phyloP scores from a whole-genome alignment of 2,329 filamentous ascomycete species.

The Ceratocystis cacaofunesta region DNA sequence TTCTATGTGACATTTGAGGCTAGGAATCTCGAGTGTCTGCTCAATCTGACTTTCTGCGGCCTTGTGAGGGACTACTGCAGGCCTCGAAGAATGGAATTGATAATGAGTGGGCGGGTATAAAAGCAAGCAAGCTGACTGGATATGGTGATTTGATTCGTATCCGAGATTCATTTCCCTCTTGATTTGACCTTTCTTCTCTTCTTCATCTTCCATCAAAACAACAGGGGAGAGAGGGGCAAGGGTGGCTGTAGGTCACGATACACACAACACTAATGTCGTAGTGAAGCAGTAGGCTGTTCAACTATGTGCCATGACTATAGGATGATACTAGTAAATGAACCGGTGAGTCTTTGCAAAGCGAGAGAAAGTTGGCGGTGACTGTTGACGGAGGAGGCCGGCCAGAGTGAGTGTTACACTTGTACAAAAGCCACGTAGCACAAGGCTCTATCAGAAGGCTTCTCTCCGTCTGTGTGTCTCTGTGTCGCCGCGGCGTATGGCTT shows the following conservation, averaged over 20 bases:
- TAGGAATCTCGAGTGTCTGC: neutral
- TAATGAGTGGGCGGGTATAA: neutral
- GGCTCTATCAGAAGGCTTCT: neutral
- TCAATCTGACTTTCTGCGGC: neutral
- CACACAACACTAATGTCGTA: neutral
- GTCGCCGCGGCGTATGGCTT: too few relatives aligned
- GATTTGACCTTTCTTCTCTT: neutral
- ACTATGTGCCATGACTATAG: neutral
- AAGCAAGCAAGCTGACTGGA: neutral
- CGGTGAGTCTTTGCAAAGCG: neutral
- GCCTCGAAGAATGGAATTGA: neutral
- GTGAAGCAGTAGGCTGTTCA: neutral
- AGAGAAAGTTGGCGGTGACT: neutral
- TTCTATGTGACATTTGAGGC: neutral
- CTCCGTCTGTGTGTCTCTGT: too few relatives aligned
- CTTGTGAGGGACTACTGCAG: neutral
- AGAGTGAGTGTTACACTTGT: neutral
- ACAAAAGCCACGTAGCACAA: neutral
- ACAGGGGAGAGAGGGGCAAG: neutral
- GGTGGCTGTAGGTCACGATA: neutral
- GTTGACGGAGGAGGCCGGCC: neutral
- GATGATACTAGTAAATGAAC: neutral
- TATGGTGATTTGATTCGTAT: neutral
- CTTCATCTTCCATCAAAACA: neutral
- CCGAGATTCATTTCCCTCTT: neutral